Base-by-base conservation (phyloP, 2,329 filamentous ascomycete genomes). In the Colletotrichum tropicale region DNA sequence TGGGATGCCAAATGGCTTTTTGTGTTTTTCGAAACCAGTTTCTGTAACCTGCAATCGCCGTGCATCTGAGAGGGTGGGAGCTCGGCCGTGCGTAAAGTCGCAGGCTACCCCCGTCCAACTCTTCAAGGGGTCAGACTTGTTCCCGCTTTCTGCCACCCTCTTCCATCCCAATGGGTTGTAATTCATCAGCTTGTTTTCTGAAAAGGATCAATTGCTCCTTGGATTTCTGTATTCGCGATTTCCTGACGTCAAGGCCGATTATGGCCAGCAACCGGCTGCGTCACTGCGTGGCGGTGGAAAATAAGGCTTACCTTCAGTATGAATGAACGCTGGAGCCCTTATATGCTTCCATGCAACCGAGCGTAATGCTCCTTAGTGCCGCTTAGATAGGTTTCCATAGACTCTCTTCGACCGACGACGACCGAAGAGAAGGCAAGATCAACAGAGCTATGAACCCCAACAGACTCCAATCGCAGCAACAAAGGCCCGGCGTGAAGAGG, bases 21-120 rank as follows among this genome's bases (percentile, higher is more conserved):
- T 52, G 73, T 73, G 38, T 38, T 73, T 62, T 69, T 32, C 70
- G 73, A 75, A 75, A 75, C 73, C 15, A 30, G 30, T 43, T 69
- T 38, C 70, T 73, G 73, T 69, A 75, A 73, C 73, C 61, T 69
- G 34, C 28, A 48, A 48, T 73, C 68, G 26, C 67, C 58, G 36
- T 74, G 70, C 70, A 68, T 65, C 5, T 56, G 43, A 30, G 66
- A 24, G 58, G 21, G 58, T 36, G 24, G 38, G 38, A 38, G 52
- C n/a, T 24, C 62, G 73, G 48, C 74, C 74, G 74, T 76, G 74
- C 74, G 70, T 24, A 9, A 8, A 32, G 48, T 73, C 6, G 38
- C 64, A 61, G 30, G 70, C 64, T 34, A 58, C 48, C n/a, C 38
- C 69, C 32, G 16, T 71, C 38, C 36, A 52, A 24, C 6, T 13